phyloP scores from a whole-genome alignment of 768 basidiomycete genomes.

The Leccinum incarnatum region DNA sequence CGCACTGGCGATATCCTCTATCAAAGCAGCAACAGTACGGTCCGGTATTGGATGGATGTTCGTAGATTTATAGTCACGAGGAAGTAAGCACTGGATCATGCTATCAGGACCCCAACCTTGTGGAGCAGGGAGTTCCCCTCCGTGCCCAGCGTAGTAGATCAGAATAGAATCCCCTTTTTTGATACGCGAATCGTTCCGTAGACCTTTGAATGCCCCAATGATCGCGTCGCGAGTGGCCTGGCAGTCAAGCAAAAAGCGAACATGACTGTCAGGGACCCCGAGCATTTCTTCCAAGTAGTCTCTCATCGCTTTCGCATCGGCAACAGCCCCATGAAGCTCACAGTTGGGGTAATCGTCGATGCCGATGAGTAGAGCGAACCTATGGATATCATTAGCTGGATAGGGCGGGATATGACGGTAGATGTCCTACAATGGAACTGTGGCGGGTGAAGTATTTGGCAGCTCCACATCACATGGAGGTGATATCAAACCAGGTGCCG shows the following conservation, averaged over 20 bases:
- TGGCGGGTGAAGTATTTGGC: background rate
- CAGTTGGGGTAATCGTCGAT: conserved; percentile 37
- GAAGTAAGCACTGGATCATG: conserved; percentile 29
- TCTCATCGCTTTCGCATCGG: conserved; percentile 40
- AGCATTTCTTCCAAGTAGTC: conserved; percentile 32
- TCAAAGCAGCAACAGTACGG: conserved; percentile 37
- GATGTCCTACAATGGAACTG: background rate
- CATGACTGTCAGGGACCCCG: conserved; percentile 32
- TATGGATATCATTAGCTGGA: background rate
- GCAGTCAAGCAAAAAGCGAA: conserved; percentile 37
- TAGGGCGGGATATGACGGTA: background rate
- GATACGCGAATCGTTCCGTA: conserved; percentile 28
- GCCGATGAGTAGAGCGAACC: conserved; percentile 43
- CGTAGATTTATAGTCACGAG: conserved; percentile 31
- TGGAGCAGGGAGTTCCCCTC: conserved; percentile 35
- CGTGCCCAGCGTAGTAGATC: conserved; percentile 47
- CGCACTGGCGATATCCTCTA: conserved; percentile 36
- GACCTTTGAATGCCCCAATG: conserved; percentile 20
- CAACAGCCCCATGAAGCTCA: conserved; percentile 36
- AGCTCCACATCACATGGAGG: background rate
- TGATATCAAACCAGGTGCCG: background rate
- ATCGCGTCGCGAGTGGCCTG: conserved; percentile 38
- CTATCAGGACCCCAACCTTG: conserved; percentile 20
- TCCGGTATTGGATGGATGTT: conserved; percentile 40
- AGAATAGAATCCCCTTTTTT: conserved; percentile 34